phyloP scores from a whole-genome alignment of 768 basidiomycete genomes.

The Hygrophorus russula region DNA sequence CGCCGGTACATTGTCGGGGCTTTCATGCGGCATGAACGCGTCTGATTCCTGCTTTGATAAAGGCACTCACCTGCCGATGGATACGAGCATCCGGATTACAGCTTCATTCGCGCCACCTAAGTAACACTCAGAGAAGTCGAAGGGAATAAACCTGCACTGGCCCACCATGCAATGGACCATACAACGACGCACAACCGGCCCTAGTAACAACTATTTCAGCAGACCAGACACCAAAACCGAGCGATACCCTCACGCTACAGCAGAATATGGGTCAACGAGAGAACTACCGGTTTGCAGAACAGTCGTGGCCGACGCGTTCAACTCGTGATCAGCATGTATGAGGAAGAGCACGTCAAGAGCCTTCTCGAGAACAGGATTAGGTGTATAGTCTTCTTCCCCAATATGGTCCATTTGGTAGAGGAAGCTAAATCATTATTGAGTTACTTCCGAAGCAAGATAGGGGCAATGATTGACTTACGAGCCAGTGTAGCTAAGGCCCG shows the following conservation, averaged over 20 bases:
- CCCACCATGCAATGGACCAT: conserved; percentile 64
- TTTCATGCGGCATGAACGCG: conserved; percentile 14
- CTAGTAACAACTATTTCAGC: conserved; percentile 20
- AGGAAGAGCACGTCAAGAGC: conserved; percentile 85
- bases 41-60: too few species aligned
- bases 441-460: not conserved
- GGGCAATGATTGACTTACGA: conserved; percentile 37
- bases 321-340: conserved; percentile 83
- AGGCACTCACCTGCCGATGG: conserved; percentile 61
- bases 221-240: not conserved
- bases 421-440: conserved; percentile 36
- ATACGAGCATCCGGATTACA: conserved; percentile 87
- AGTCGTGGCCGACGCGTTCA: conserved; percentile 80
- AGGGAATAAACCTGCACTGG: not conserved
- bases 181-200: conserved; percentile 81
- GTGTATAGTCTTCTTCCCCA: conserved; percentile 58
- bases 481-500: conserved; percentile 73
- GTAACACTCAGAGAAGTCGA: conserved; percentile 1
- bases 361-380: conserved; percentile 77
- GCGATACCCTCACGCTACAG: conserved; percentile 49
- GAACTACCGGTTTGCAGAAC: conserved; percentile 85
- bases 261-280: conserved; percentile 84
- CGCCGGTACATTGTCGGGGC: conserved; percentile 74
- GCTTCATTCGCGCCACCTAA: conserved; percentile 85
- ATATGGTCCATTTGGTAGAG: conserved; percentile 87